These are phyloP conservation scores for Chlorella sp. DNA, from an alignment of 139 green algal species.

Conservation along the genomic window DNA sequence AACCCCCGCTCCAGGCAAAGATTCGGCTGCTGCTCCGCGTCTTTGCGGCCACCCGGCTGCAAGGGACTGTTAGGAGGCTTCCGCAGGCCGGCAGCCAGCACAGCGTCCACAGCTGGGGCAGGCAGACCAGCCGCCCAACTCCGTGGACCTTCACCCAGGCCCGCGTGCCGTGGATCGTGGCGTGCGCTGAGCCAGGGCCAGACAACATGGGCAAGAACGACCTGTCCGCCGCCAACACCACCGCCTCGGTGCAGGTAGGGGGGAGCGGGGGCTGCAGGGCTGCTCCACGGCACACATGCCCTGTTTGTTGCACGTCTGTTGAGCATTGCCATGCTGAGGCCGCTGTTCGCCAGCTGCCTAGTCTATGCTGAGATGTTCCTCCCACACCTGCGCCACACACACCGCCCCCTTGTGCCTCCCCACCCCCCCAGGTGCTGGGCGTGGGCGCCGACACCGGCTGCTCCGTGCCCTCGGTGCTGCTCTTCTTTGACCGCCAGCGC, in stretches of 20 bases:
- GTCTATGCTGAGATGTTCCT: no score
- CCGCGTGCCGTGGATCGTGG: not conserved
- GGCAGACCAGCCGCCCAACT: no score
- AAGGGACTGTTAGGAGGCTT: no score
- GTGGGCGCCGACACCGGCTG: conserved; percentile 71
- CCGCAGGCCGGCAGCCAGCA: no score
- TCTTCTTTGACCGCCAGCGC: conserved; percentile 91
- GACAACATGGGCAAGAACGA: conserved; percentile 37
- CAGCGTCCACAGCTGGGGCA: no score
- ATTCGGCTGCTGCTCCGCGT: no score
- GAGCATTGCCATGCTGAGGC: not conserved
- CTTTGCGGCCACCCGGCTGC: no score
- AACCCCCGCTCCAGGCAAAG: not conserved
- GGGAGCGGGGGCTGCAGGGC: not conserved
- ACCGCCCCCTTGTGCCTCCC: not conserved
- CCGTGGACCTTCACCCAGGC: not conserved
- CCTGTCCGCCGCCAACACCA: conserved; percentile 42
- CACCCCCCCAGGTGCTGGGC: conserved; percentile 49
- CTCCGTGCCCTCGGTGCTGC: conserved; percentile 80
- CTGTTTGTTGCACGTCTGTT: not conserved
- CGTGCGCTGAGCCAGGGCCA: not conserved
- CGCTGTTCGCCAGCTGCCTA: not conserved
- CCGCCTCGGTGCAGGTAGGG: conserved; percentile 47
- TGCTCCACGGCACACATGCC: not conserved
- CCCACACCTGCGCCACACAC: not conserved